These are phyloP conservation scores for Hypomontagnella submonticulosa DNA, from an alignment of 495 filamentous ascomycete genomes.

Conservation along the genomic window DNA sequence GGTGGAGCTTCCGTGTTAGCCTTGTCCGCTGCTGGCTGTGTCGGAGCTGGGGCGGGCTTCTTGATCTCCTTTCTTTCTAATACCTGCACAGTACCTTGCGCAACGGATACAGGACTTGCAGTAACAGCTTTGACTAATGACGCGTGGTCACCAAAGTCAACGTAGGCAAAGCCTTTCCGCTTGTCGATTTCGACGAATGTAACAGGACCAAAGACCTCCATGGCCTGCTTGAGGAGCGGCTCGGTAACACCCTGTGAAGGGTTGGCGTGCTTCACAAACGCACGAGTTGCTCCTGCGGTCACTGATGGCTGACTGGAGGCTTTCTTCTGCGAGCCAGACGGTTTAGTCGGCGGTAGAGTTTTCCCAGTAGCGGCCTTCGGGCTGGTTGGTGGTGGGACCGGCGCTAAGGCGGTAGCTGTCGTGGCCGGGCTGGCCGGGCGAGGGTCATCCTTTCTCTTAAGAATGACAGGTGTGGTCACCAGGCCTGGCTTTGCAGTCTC, in stretches of 20 bases:
- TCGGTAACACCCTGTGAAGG: slow-evolving; percentile 92
- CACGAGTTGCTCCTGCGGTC: slow-evolving; percentile 72
- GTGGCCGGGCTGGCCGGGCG: slow-evolving; percentile 39
- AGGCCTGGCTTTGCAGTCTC: slow-evolving; percentile 41
- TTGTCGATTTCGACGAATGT: slow-evolving; percentile 87
- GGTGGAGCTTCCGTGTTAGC: slow-evolving; percentile 25
- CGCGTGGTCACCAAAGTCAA: slow-evolving; percentile 80
- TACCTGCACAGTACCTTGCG: slow-evolving; percentile 86
- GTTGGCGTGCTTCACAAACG: slow-evolving; percentile 95
- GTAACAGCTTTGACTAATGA: slow-evolving; percentile 79
- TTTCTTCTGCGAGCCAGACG: slow-evolving; percentile 39
- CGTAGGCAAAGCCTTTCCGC: slow-evolving; percentile 91
- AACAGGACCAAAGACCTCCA: slow-evolving; percentile 75
- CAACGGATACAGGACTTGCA: slow-evolving; percentile 81
- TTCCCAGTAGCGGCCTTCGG: slow-evolving; percentile 50
- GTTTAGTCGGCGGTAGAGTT: slow-evolving; percentile 29
- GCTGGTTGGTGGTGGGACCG: slow-evolving; percentile 44
- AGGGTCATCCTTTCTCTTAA: slow-evolving; percentile 45
- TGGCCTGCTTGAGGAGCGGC: slow-evolving; percentile 73
- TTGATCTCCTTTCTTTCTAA: slow-evolving; percentile 77
- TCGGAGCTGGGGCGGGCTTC: slow-evolving; percentile 28
- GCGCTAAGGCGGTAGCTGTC: slow-evolving; percentile 42
- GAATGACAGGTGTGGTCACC: slow-evolving; percentile 44
- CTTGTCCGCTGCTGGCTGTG: slow-evolving; percentile 30
- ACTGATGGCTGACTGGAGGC: slow-evolving; percentile 44